These are phyloP conservation scores for Dacryopinax primogenitus DNA, from an alignment of 768 basidiomycete species.

Conservation along the genomic window DNA sequence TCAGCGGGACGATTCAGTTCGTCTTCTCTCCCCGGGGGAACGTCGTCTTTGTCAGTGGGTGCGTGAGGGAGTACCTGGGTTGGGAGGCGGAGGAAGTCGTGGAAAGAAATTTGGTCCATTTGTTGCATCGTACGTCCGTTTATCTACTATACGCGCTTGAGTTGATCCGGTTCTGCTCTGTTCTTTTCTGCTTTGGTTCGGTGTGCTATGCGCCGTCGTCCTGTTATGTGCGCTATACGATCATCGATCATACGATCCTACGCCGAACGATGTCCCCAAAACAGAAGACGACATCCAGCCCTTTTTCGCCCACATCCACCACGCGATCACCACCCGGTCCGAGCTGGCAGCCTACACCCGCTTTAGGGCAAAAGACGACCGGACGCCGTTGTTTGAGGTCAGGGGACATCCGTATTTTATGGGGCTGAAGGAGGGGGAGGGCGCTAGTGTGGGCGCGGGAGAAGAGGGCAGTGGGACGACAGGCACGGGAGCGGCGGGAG, in stretches of 20 bases:
- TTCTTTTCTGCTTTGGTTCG: too few species aligned
- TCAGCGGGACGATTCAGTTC: conserved; percentile 58
- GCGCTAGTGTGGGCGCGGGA: neutral
- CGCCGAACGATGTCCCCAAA: too few species aligned
- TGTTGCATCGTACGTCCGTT: conserved; percentile 45
- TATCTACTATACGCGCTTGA: conserved; percentile 27
- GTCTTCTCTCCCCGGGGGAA: conserved; percentile 50
- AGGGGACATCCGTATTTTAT: conserved; percentile 49
- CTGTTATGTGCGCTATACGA: too few species aligned
- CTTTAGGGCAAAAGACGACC: conserved; percentile 29
- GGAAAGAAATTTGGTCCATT: conserved; percentile 49
- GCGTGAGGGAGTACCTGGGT: conserved; percentile 58
- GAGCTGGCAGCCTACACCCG: conserved; percentile 50
- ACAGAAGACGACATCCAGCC: conserved; percentile 18
- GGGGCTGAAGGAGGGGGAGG: conserved; percentile 8
- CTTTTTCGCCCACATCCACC: conserved; percentile 33
- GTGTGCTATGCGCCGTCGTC: too few species aligned
- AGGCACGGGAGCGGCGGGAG: neutral
- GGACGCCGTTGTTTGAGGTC: conserved; percentile 49
- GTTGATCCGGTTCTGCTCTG: too few species aligned
- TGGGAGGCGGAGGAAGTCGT: conserved; percentile 64
- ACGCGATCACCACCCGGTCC: conserved; percentile 27
- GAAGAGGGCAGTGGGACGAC: neutral
- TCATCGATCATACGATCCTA: too few species aligned
- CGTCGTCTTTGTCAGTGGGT: conserved; percentile 56